phyloP scores from a whole-genome alignment of 441 rosid genomes.

The Macaranga tanarius region DNA sequence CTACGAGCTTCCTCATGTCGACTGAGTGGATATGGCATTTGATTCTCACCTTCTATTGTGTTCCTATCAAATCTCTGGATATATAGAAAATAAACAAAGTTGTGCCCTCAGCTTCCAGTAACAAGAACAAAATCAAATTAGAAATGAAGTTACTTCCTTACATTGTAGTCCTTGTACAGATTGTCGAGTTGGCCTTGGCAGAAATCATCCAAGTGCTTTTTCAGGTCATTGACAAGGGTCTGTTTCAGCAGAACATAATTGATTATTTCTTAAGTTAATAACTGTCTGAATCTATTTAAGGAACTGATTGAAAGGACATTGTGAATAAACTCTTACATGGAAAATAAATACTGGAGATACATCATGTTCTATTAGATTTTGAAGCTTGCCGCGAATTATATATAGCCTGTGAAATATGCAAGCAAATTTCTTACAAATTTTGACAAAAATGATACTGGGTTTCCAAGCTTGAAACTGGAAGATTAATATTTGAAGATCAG shows the following conservation, averaged over 20 bases:
- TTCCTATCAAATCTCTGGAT: slow-evolving; percentile 28
- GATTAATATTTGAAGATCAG: no score
- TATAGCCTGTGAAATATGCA: slow-evolving; percentile 40
- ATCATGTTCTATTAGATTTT: slow-evolving; percentile 52
- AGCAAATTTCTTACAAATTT: background rate
- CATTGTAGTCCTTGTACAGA: slow-evolving; percentile 41
- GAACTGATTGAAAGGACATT: background rate
- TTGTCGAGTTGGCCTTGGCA: slow-evolving; percentile 31
- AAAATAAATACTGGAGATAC: slow-evolving; percentile 48
- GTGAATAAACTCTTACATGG: slow-evolving; percentile 26
- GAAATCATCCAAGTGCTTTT: slow-evolving; percentile 36
- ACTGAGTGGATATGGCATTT: background rate
- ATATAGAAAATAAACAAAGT: background rate
- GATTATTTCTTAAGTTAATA: background rate
- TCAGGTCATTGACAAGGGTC: slow-evolving; percentile 48
- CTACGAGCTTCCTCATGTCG: slow-evolving; percentile 29
- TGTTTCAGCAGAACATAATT: slow-evolving; percentile 21
- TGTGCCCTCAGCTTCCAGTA: no score
- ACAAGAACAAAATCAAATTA: background rate
- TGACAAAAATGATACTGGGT: background rate
- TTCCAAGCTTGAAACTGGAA: background rate
- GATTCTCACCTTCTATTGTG: slow-evolving; percentile 27
- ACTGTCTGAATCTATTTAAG: background rate
- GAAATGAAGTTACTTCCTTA: slow-evolving; percentile 15
- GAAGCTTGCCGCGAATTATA: slow-evolving; percentile 54